phyloP scores from a whole-genome alignment of 1,284 basidiomycete genomes.

The Ustilago trichophora region DNA sequence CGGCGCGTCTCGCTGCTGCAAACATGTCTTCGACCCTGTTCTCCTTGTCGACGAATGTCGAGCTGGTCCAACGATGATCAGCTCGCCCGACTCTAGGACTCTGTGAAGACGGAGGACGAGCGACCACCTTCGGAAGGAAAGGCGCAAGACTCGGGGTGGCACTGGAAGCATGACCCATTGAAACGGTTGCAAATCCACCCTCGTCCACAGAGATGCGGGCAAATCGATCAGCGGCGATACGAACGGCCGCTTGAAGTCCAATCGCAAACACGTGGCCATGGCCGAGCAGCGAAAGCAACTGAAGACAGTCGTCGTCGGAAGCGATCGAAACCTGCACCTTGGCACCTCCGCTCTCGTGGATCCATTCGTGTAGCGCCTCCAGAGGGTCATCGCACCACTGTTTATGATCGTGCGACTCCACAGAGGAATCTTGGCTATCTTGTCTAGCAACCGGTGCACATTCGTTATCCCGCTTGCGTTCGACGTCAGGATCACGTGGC shows the following conservation, averaged over 20 bases:
- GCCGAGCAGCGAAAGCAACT: slow-evolving; percentile 22
- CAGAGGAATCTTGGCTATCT: neutral
- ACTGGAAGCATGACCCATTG: neutral
- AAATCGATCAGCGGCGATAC: slow-evolving; percentile 26
- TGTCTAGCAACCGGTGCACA: slow-evolving; percentile 4
- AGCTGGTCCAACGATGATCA: neutral
- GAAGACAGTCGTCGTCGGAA: slow-evolving; percentile 44
- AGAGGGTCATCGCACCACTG: slow-evolving; percentile 37
- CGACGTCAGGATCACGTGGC: slow-evolving; percentile 36
- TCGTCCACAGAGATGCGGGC: slow-evolving; percentile 17
- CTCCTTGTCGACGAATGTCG: slow-evolving; percentile 4
- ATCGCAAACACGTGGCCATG: neutral
- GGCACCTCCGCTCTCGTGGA: slow-evolving; percentile 16
- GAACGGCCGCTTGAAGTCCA: slow-evolving; percentile 16
- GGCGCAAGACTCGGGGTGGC: neutral
- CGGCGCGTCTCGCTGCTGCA: slow-evolving; percentile 7
- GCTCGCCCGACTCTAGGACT: too few relatives aligned
- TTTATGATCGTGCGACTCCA: neutral
- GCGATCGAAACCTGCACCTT: slow-evolving; percentile 33
- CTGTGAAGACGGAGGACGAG: too few relatives aligned
- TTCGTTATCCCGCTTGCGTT: slow-evolving; percentile 5
- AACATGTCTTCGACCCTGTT: slow-evolving; percentile 6
- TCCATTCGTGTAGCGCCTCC: slow-evolving; percentile 39
- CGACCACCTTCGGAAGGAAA: neutral
- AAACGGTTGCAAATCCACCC: slow-evolving; percentile 18